Conservation (phyloP, 176 grass and related monocot species). For the Leersia perrieri region DNA sequence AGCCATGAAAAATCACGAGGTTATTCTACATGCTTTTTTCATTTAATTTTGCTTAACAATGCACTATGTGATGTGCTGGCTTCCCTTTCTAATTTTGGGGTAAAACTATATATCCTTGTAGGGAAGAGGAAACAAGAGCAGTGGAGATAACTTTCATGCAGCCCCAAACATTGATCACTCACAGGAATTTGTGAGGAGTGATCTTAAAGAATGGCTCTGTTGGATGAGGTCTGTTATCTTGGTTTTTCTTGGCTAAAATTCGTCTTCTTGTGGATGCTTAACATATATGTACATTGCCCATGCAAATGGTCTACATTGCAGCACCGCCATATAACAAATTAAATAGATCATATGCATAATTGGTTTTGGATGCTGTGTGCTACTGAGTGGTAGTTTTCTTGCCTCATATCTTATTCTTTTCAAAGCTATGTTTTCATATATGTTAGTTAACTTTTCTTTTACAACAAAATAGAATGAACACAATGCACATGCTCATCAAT, state of each 20-base stretch:
- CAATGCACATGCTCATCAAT: neutral
- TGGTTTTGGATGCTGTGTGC: constrained; percentile 4
- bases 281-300: neutral
- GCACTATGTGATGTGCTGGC: neutral
- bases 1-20: neutral
- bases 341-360: neutral
- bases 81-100: neutral
- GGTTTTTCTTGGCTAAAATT: constrained; percentile 16
- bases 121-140: constrained; percentile 97
- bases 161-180: constrained; percentile 99
- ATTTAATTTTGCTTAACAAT: neutral
- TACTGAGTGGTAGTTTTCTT: neutral
- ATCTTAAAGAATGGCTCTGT: constrained; percentile 90
- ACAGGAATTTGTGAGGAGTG: constrained; percentile 93
- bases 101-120: constrained; percentile 42
- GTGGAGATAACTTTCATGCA: constrained; percentile 97
- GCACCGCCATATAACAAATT: neutral
- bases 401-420: neutral
- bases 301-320: constrained; percentile 20
- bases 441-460: neutral
- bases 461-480: neutral
- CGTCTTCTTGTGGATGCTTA: neutral
- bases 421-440: neutral
- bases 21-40: neutral
- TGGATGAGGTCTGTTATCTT: constrained; percentile 70